Base-by-base conservation (phyloP, 371 early-diverging fungal genomes). In the Mortierella sp. region DNA sequence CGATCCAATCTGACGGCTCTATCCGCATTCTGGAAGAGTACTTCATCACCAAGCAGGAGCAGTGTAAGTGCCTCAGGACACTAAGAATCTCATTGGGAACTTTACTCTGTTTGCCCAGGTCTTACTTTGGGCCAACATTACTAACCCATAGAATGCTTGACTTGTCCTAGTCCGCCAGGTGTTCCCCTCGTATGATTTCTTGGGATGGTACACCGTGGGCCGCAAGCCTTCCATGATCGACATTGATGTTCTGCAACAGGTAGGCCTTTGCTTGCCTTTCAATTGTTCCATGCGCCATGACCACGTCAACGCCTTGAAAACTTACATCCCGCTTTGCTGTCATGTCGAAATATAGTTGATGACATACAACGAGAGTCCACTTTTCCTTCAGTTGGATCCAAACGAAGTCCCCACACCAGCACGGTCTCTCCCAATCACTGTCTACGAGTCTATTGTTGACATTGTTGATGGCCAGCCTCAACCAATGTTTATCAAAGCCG, bases 201-300 rank as follows among this genome's bases (percentile, higher is more conserved):
- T 97, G 79, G 97, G 97, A 2, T 97, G 97, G 97, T 97, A 97
- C 74, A 88, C 94, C 5, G 87, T 94, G 28, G 96, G 96, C 16
- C 64, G 88, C 2, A 79, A 80, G 11, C 95, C 95, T 26, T 89
- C 93, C 5, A 88, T 89, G 67, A 48, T 87, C 10, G 96, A 96
- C 57, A 83, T 96, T 43, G 89, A 91, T 59, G 87, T 96, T 24
- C 96, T 96, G 84, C 91, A 94, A 70, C 96, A 95, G 90, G 95
- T 94, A 89, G 69, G 54, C 26, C 44, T 46, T n/a, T 53, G 14
- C 48, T 55, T 21, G 67, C n/a, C 34, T 16, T 53, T 46, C 37
- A 50, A 5, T 31, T 16, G 11, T 16, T 31, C 31, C 31, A 16
- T 31, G 13, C 1, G 6, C 59, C 28, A 2, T 31, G 14, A 31